Conservation (phyloP, 192 early-diverging fungal species). For the Coemansia sp. region DNA sequence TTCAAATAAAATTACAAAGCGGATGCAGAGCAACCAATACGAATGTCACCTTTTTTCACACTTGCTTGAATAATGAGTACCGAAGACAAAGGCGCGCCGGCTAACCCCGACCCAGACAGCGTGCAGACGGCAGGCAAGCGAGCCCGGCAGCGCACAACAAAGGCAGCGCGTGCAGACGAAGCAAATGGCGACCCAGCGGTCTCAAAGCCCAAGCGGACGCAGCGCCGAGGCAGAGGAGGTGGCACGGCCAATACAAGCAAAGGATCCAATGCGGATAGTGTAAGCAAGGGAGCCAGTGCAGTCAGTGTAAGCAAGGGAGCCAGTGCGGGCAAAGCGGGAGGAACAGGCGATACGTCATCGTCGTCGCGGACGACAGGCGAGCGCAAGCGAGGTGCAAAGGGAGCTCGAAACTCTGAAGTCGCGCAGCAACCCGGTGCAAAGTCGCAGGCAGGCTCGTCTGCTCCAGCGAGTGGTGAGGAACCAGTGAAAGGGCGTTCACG, state of each 20-base stretch:
- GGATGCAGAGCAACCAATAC: no score
- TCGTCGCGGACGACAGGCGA: no score
- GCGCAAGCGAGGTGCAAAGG: no score
- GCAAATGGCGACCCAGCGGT: background rate
- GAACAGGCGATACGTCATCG: no score
- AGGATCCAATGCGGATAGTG: no score
- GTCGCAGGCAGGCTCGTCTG: background rate
- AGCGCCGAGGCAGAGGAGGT: no score
- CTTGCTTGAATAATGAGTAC: background rate
- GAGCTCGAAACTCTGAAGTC: no score
- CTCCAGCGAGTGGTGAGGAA: background rate
- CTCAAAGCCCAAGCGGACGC: background rate
- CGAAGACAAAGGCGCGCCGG: constrained; percentile 5
- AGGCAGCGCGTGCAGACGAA: background rate
- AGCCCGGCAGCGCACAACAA: background rate
- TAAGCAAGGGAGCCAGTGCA: no score
- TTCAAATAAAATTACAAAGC: no score
- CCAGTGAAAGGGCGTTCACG: background rate
- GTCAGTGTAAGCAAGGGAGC: no score
- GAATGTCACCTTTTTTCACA: constrained; percentile 1
- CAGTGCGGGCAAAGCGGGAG: no score
- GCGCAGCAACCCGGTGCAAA: background rate
- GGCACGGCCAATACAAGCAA: no score
- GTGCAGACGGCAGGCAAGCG: background rate
- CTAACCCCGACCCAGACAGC: background rate